Evolutionary conservation across 2,329 filamentous ascomycete species (phyloP), one percentile per base, ranked within the genome.

Genomic region (Dothistroma septosporum): DNA sequence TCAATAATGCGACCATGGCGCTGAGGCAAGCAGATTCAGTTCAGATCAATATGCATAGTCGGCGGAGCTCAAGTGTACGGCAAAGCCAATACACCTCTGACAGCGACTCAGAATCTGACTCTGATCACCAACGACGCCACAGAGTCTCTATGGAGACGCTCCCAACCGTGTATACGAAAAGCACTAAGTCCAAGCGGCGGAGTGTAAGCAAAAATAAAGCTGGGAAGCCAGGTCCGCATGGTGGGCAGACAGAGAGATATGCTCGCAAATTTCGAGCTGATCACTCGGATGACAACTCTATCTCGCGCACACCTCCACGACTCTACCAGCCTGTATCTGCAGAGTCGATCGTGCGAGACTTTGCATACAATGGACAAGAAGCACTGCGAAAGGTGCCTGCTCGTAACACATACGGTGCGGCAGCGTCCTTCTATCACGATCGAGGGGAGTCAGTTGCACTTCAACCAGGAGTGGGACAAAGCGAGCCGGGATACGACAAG

Each of bases 341-440:
- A 16, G 70, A 73, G 12, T 72, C 69, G 1, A 68, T 72, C n/a
- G 66, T 73, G 16, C 65, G 67, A 16, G 71, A 74, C 60, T 74
- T 72, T 60, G 71, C 71, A 8, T 73, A 73, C 57, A 49, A 32
- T 32, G 47, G 47, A 53, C 52, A 46, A 53, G 35, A 32, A 9
- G n/a, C 3, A 46, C 63, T 58, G 6, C 28, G 24, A 24, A 55
- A 55, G 8, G 1, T n/a, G 31, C n/a, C 50, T 3, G 28, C 9
- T 10, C 28, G 57, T 54, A 35, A 19, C 16, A 19, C 22, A 12
- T 78, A 79, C 58, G 85, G 84, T 47, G 85, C 84, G 2, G 80
- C 85, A n/a, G 66, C 68, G 24, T 82, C 85, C 48, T 87, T 84
- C 71, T 87, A 87, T 69, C 79, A 80, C 55, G 85, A 87, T 68